Percentiles rank a stretch among this genome's conserved stretches.
phyloP scores from a whole-genome alignment of 257 asterid species.

The Penstemon eatonii region DNA sequence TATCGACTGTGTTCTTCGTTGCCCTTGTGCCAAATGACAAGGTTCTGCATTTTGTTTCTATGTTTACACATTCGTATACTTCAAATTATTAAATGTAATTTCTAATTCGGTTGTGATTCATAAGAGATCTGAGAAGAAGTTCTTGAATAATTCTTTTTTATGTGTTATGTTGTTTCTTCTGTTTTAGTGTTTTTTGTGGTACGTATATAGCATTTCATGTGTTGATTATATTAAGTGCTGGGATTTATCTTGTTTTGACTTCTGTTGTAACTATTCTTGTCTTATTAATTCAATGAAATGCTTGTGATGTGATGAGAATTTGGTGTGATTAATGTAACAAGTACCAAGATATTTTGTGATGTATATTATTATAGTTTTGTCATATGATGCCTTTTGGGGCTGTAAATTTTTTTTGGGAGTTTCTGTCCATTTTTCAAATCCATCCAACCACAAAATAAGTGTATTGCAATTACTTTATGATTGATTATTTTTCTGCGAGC shows the following conservation, averaged over 20 bases:
- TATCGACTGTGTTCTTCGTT: constrained; percentile 37
- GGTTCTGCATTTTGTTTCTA: constrained; percentile 37
- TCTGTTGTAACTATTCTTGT: constrained; percentile 29
- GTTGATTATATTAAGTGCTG: constrained; percentile 32
- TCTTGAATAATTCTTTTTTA: background rate
- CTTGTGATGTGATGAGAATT: constrained; percentile 13
- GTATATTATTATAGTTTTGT: too few species aligned
- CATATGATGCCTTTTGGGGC: too few species aligned
- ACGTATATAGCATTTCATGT: background rate
- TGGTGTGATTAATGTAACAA: background rate
- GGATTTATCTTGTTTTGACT: constrained; percentile 33
- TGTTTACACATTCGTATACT: constrained; percentile 29
- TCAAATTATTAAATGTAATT: constrained; percentile 24
- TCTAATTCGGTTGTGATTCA: constrained; percentile 31
- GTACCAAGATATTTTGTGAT: too few species aligned
- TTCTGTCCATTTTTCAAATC: too few species aligned
- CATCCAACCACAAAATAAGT: too few species aligned
- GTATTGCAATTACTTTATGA: too few species aligned
- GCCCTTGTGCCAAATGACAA: constrained; percentile 37
- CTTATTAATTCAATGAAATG: constrained; percentile 31
- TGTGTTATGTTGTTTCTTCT: constrained; percentile 26
- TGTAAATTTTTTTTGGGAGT: too few species aligned
- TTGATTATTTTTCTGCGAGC: too few species aligned
- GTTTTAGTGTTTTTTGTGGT: constrained; percentile 12
- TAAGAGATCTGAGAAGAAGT: constrained; percentile 19